Evolutionary conservation across 306 rosid species (phyloP).

Genomic region (Astragalus glycyphyllos): DNA sequence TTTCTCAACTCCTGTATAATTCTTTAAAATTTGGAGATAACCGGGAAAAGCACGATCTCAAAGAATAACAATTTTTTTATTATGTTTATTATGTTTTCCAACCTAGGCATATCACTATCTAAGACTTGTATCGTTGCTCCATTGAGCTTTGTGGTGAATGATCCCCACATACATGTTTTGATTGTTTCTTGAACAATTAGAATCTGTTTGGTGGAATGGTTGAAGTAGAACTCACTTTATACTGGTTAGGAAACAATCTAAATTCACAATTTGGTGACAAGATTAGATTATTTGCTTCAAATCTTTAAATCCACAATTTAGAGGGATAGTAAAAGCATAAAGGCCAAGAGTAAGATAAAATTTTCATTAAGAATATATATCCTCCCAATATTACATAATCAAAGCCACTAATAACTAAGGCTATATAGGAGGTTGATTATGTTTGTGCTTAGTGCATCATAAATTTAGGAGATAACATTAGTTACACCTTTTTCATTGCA

Average conservation of each 20-base stretch:
- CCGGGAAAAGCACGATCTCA: not conserved
- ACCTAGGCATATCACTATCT: too few species aligned
- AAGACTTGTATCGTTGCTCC: too few species aligned
- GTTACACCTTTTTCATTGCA: constrained; percentile 41
- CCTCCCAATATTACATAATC: constrained; percentile 20
- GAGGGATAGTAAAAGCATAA: constrained; percentile 8
- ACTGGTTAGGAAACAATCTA: not conserved
- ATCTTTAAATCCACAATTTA: constrained; percentile 1
- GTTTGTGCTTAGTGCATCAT: too few species aligned
- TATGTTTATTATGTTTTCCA: too few species aligned
- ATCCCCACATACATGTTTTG: constrained; percentile 23
- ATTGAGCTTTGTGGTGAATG: constrained; percentile 41
- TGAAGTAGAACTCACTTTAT: not conserved
- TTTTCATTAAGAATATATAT: not conserved
- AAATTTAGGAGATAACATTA: constrained; percentile 51
- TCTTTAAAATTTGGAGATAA: constrained; percentile 11
- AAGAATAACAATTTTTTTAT: not conserved
- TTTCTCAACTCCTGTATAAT: constrained; percentile 10
- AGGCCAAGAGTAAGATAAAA: not conserved
- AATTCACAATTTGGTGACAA: not conserved
- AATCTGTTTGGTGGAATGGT: not conserved
- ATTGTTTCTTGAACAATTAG: constrained; percentile 1
- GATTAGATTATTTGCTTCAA: constrained; percentile 16
- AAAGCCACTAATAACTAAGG: constrained; percentile 36
- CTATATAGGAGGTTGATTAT: too few species aligned